Base-by-base conservation (phyloP, 179 eudicot genomes). In the Heliamphora pulchella region DNA sequence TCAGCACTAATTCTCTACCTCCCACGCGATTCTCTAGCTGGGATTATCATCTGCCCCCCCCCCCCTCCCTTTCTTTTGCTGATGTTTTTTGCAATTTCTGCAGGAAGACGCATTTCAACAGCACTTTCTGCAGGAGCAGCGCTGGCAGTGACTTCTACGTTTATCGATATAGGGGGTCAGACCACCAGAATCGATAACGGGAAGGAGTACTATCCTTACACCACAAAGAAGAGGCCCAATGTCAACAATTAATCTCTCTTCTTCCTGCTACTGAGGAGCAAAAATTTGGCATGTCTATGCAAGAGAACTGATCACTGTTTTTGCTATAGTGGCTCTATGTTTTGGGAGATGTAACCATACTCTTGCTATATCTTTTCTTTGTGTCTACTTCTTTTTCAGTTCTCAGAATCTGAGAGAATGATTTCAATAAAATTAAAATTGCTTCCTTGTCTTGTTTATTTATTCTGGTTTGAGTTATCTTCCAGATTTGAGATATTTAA, bases 101-200 rank as follows among this genome's bases (percentile, higher is more conserved):
- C 90, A 95, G 98, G 87, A 48, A 91, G 85, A 90, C 89, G 91
- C 89, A 90, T 95, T 61, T 67, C 92, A 14, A 82, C 93, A 31
- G 98, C 93, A 48, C 39, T 93, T 67, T 88, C 94, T 73, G 95
- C 98, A 4, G 98, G 97, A 81, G 92, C 97, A 18, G 93, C 97
- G 55, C 83, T 93, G 64, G 98, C 98, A 17, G 86, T 86, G 14
- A 91, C 94, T 77, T 94, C 94, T 39, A 85, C 94, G 18, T 17
- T 89, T 73, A 87, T 94, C 39, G 96, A 93, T 67, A 87, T 75
- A 31, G 97, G 96, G 64, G 94, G 92, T 67, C 93, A 91, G 84
- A 90, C 94, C 81, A 89, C 92, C 5, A 91, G 93, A 86, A 82
- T 85, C 0, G 97, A 93, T 82, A 89, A 61, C 14, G 98, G 97